phyloP scores from a whole-genome alignment of 257 asterid genomes.

The Ophiorrhiza pumila region DNA sequence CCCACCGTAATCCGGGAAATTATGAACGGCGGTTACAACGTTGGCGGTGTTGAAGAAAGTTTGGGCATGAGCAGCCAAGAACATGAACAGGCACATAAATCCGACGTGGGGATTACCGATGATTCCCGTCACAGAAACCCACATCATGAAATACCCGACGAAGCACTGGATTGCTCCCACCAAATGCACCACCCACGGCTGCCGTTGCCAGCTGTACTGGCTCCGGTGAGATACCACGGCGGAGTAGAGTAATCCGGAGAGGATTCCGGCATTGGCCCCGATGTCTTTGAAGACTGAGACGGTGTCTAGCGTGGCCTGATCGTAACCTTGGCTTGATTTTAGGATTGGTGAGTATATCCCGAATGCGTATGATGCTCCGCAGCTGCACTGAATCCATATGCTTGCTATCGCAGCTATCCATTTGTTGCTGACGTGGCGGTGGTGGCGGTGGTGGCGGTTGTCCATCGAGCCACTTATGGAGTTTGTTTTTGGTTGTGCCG shows the following conservation, averaged over 20 bases:
- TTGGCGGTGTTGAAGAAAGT: conserved; percentile 86
- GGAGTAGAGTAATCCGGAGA: conserved; percentile 77
- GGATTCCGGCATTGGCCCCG: conserved; percentile 78
- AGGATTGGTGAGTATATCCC: conserved; percentile 68
- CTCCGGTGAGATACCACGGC: conserved; percentile 24
- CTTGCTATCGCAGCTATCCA: conserved; percentile 79
- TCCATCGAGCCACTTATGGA: neutral
- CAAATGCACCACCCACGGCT: conserved; percentile 73
- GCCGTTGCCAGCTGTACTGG: conserved; percentile 22
- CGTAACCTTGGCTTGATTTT: conserved; percentile 68
- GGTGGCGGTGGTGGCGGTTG: neutral
- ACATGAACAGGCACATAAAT: conserved; percentile 69
- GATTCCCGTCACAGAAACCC: conserved; percentile 79
- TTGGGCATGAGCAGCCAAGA: conserved; percentile 88
- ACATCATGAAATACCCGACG: conserved; percentile 74
- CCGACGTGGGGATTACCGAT: conserved; percentile 52
- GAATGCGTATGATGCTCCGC: conserved; percentile 90
- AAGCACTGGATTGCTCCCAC: conserved; percentile 81
- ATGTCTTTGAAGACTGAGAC: conserved; percentile 83
- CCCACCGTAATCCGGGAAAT: conserved; percentile 69
- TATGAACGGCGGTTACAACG: conserved; percentile 80
- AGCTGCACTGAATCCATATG: conserved; percentile 88
- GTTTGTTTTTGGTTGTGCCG: neutral
- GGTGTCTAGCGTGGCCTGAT: conserved; percentile 73
- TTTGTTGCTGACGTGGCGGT: conserved; percentile 26